Evolutionary conservation across 371 early-diverging fungal genomes (phyloP).

Genomic region (Capillidium heterosporum): DNA sequence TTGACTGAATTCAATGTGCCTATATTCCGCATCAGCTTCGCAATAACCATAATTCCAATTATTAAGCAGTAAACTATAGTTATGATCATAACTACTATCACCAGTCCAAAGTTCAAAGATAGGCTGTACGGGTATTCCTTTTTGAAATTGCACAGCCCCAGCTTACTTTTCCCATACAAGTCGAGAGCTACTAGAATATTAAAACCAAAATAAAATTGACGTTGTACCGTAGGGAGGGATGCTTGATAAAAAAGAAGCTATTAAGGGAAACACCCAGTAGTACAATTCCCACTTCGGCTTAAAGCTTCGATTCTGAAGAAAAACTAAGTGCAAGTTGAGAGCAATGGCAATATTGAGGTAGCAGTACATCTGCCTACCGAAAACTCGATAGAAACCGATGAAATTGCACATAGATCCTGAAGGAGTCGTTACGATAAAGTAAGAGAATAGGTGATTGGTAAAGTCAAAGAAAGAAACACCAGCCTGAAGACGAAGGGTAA

Average conservation of each 20-base stretch:
- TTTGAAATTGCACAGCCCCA: too few relatives aligned
- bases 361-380: background rate
- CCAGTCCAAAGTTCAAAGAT: too few relatives aligned
- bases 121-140: too few relatives aligned
- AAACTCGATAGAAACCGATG: background rate
- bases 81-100: too few relatives aligned
- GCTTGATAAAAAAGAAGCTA: background rate
- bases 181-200: too few relatives aligned
- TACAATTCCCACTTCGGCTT: background rate
- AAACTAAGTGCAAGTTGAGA: background rate
- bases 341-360: background rate
- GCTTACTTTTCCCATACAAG: too few relatives aligned
- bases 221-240: background rate
- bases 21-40: too few relatives aligned
- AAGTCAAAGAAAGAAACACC: conserved; percentile 1
- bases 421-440: background rate
- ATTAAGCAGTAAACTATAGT: too few relatives aligned
- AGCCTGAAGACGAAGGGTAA: background rate
- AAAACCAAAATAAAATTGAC: too few relatives aligned
- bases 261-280: background rate
- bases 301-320: background rate
- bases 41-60: too few relatives aligned
- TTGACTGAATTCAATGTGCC: too few relatives aligned
- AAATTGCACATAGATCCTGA: background rate
- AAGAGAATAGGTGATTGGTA: background rate